These are phyloP conservation scores for Cystobasidium pallidum DNA, from an alignment of 1,284 basidiomycete genomes.

Conservation along the genomic window DNA sequence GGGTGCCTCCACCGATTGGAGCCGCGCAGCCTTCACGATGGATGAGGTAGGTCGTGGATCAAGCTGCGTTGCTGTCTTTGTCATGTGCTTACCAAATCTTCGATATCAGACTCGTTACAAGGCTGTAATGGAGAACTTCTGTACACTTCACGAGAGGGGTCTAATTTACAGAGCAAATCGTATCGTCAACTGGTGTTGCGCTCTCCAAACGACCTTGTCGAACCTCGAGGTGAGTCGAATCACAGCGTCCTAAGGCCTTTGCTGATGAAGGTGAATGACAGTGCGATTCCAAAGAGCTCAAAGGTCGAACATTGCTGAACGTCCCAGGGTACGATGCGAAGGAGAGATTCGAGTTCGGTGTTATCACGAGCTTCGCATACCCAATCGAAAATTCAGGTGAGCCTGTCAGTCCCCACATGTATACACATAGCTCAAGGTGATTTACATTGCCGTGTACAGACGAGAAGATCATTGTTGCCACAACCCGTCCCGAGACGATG, in stretches of 20 bases:
- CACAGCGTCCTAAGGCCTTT: background rate
- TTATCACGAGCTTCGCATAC: conserved; percentile 94
- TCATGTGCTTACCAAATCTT: background rate
- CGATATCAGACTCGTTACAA: conserved; percentile 68
- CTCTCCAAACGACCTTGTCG: conserved; percentile 92
- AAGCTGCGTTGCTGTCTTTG: background rate
- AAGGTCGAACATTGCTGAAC: conserved; percentile 80
- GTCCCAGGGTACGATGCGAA: conserved; percentile 94
- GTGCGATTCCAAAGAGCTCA: conserved; percentile 94
- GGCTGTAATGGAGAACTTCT: conserved; percentile 92
- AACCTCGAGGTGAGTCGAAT: conserved; percentile 75
- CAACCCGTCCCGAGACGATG: conserved; percentile 98
- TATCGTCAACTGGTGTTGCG: conserved; percentile 98
- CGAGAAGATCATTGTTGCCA: conserved; percentile 90
- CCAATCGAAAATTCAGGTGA: conserved; percentile 78
- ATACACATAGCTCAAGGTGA: too few species aligned
- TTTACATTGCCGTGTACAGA: conserved; percentile 63
- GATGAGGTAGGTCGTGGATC: conserved; percentile 66
- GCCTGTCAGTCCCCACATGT: too few species aligned
- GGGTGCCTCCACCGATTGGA: conserved; percentile 94
- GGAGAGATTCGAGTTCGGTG: conserved; percentile 96
- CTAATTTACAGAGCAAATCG: conserved; percentile 95
- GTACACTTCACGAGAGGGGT: conserved; percentile 87
- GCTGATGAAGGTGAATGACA: conserved; percentile 52
- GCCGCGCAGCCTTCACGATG: conserved; percentile 94